phyloP scores from a whole-genome alignment of 164 flowering plant genomes.

The Annona squamosa region DNA sequence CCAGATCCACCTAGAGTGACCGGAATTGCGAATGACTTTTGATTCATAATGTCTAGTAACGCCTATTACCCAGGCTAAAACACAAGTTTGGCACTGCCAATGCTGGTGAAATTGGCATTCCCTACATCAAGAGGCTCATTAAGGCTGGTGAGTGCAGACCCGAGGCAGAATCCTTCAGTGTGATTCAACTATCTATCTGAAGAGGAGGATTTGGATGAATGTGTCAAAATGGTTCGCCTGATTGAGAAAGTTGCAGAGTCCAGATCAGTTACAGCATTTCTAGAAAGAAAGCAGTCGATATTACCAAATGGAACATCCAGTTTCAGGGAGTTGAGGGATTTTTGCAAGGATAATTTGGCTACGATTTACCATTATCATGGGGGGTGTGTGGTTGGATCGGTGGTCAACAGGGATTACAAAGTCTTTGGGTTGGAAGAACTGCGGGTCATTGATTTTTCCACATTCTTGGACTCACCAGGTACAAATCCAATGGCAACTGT shows the following conservation, averaged over 20 bases:
- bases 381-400: no score
- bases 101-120: constrained; percentile 25
- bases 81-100: constrained; percentile 9
- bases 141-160: constrained; percentile 19
- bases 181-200: no score
- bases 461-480: constrained; percentile 34
- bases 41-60: constrained; percentile 18
- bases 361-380: constrained; percentile 16
- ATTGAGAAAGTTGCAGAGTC: constrained; percentile 20
- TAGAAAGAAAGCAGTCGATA: constrained; percentile 10
- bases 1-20: constrained; percentile 28
- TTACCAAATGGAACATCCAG: not conserved
- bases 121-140: constrained; percentile 29
- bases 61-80: constrained; percentile 20
- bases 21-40: constrained; percentile 25
- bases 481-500: constrained; percentile 42
- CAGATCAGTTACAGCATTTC: constrained; percentile 16
- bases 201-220: no score
- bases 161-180: constrained; percentile 27
- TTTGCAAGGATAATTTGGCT: constrained; percentile 27
- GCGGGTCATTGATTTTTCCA: constrained; percentile 39
- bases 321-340: constrained; percentile 16
- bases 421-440: constrained; percentile 31
- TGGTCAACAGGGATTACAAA: constrained; percentile 26
- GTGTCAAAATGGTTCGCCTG: constrained; percentile 8